These are phyloP conservation scores for Murraya koenigii DNA, from an alignment of 345 rosid species.

Conservation along the genomic window DNA sequence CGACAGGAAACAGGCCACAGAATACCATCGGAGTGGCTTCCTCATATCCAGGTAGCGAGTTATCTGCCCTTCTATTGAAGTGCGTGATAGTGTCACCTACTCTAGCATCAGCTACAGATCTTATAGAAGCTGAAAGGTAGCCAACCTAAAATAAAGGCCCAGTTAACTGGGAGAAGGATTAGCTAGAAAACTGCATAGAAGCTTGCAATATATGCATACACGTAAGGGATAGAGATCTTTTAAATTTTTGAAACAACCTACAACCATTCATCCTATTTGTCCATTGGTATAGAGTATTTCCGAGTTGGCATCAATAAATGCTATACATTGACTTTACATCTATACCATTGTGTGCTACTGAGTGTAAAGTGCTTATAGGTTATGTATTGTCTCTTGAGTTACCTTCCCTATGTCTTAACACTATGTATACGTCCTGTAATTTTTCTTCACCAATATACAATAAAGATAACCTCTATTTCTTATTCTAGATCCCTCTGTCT, in stretches of 20 bases:
- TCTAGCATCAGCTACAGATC: constrained; percentile 97
- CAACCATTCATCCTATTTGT: neutral
- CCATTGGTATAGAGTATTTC: neutral
- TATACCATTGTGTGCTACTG: neutral
- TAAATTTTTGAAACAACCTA: neutral
- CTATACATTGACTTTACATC: neutral
- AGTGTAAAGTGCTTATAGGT: neutral
- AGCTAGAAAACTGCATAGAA: neutral
- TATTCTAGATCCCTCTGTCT: neutral
- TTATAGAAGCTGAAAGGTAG: constrained; percentile 89
- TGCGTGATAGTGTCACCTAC: constrained; percentile 94
- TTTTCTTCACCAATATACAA: neutral
- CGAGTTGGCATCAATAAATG: neutral
- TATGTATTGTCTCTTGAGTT: neutral
- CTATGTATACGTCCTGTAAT: neutral
- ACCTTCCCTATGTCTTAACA: neutral
- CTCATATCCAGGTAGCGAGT: constrained; percentile 83
- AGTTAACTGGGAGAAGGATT: neutral
- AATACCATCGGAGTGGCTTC: constrained; percentile 99
- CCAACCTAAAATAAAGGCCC: constrained; percentile 61
- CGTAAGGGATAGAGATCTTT: neutral
- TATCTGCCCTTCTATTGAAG: constrained; percentile 66
- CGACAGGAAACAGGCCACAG: constrained; percentile 97
- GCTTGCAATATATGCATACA: neutral
- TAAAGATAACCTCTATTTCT: neutral